Conservation (phyloP, 2,329 filamentous ascomycete genomes). For the Epichloe typhina region DNA sequence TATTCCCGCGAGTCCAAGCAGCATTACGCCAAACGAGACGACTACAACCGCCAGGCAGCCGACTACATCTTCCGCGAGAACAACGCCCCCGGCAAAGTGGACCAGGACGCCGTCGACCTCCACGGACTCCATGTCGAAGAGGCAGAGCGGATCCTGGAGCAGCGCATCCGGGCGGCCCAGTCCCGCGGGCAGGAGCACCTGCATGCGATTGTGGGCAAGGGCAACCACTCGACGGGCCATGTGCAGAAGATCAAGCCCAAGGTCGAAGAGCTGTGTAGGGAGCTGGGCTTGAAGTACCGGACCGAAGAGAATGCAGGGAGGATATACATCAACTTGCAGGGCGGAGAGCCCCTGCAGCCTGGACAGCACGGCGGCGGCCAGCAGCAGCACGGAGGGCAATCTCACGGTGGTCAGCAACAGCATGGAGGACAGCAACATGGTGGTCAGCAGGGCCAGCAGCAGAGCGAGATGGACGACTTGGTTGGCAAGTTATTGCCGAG, state of each 20-base stretch:
- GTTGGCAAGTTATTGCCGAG: conserved; percentile 47
- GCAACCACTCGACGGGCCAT: conserved; percentile 70
- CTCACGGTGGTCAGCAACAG: conserved; percentile 28
- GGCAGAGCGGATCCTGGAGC: conserved; percentile 79
- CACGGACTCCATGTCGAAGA: conserved; percentile 93
- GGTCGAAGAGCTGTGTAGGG: conserved; percentile 73
- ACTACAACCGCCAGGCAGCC: conserved; percentile 81
- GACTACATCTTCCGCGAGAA: conserved; percentile 95
- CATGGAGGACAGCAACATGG: conserved; percentile 16
- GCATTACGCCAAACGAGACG: conserved; percentile 73
- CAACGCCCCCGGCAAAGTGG: conserved; percentile 64
- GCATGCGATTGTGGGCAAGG: conserved; percentile 92
- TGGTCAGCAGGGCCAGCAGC: conserved; percentile 29
- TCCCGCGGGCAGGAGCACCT: conserved; percentile 65
- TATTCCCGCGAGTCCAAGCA: conserved; percentile 74
- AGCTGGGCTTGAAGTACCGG: conserved; percentile 68
- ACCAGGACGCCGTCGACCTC: conserved; percentile 76
- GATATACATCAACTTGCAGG: conserved; percentile 77
- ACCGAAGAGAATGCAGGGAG: conserved; percentile 84
- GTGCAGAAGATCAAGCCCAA: conserved; percentile 93
- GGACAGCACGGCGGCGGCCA: conserved; percentile 16
- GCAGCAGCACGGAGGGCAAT: conserved; percentile 22
- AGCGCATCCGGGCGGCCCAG: conserved; percentile 69
- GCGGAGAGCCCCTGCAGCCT: conserved; percentile 46
- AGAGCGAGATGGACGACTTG: conserved; percentile 44